Evolutionary conservation across 2,329 filamentous ascomycete genomes (phyloP).

Genomic region (Nemania abortiva): DNA sequence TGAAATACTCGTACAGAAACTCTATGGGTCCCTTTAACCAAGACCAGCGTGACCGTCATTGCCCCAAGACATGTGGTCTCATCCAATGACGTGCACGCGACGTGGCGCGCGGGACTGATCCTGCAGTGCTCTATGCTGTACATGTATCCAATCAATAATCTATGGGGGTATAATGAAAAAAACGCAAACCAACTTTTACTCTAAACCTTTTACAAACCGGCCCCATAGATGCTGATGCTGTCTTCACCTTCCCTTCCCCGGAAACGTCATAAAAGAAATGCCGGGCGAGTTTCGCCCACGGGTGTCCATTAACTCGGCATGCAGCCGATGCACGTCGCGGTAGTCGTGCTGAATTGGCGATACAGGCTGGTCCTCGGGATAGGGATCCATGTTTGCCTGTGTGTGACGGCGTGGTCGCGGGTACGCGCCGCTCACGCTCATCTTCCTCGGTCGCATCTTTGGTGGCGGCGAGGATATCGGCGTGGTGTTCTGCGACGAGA

Average conservation of each 20-base stretch:
- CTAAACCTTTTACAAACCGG: slow-evolving; percentile 21
- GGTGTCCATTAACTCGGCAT: slow-evolving; percentile 33
- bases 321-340: slow-evolving; percentile 30
- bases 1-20: too few relatives aligned
- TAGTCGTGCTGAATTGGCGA: slow-evolving; percentile 21
- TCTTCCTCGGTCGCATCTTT: slow-evolving; percentile 39
- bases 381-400: slow-evolving; percentile 26
- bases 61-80: neutral
- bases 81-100: neutral
- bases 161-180: slow-evolving; percentile 36
- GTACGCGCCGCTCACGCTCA: slow-evolving; percentile 39
- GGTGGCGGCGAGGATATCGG: slow-evolving; percentile 27
- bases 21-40: neutral
- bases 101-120: slow-evolving; percentile 1
- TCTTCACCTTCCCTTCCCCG: slow-evolving; percentile 23
- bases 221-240: neutral
- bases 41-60: neutral
- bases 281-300: slow-evolving; percentile 40
- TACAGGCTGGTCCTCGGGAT: slow-evolving; percentile 5
- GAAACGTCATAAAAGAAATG: slow-evolving; percentile 38
- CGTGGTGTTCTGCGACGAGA: slow-evolving; percentile 34
- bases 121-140: slow-evolving; percentile 16
- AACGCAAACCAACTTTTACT: slow-evolving; percentile 32
- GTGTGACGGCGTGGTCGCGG: slow-evolving; percentile 37
- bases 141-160: slow-evolving; percentile 31